Percentiles rank a stretch among this genome's conserved stretches.
Conservation (phyloP, 306 rosid genomes). For the Trifolium fragiferum region DNA sequence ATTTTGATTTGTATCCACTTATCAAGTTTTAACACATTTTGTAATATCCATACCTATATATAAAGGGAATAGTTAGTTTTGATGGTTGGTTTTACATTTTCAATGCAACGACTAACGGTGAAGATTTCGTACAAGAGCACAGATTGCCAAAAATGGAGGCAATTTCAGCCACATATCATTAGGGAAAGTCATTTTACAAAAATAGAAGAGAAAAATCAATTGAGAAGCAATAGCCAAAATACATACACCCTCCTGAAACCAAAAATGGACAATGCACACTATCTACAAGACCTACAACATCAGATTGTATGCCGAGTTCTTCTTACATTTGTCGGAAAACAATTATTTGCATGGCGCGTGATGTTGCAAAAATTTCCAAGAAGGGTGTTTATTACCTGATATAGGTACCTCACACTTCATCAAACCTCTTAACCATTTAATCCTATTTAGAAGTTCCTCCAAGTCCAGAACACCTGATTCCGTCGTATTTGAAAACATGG, state of each 20-base stretch:
- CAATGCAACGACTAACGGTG: not conserved
- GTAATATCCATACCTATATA: too few species aligned
- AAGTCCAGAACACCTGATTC: conserved; percentile 74
- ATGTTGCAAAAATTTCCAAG: conserved; percentile 64
- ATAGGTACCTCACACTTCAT: conserved; percentile 55
- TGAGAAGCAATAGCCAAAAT: not conserved
- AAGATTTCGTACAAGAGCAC: not conserved
- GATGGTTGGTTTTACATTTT: not conserved
- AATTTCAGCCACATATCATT: not conserved
- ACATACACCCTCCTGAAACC: not conserved
- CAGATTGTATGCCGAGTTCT: conserved; percentile 21
- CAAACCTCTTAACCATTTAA: conserved; percentile 71
- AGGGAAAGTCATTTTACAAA: not conserved
- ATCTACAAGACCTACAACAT: not conserved
- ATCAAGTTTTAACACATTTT: not conserved
- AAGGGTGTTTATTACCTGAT: conserved; percentile 42
- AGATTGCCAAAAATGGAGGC: not conserved
- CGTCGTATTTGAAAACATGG: conserved; percentile 51
- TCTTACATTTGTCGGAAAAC: conserved; percentile 14
- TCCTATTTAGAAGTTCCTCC: conserved; percentile 74
- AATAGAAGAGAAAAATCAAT: not conserved
- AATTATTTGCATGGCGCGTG: conserved; percentile 45
- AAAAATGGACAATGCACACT: conserved; percentile 2
- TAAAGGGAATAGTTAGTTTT: too few species aligned
- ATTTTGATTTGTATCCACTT: not conserved